phyloP scores from a whole-genome alignment of 2,329 filamentous ascomycete species.

The Ceratocystis albifundus region DNA sequence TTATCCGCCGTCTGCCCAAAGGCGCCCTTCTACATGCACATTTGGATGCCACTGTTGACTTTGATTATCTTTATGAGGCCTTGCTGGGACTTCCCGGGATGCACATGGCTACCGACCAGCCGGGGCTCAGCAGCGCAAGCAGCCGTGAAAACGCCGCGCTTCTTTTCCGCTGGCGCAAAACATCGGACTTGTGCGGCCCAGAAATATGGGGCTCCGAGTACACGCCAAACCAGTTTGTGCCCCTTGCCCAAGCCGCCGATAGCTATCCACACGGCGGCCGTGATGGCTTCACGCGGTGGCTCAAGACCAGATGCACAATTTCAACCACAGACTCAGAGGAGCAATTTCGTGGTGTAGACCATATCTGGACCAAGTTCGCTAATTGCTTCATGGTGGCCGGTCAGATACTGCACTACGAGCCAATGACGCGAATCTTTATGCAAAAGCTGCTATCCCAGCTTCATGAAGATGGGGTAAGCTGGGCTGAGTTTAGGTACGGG shows the following conservation, averaged over 20 bases:
- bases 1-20: slow-evolving; percentile 79
- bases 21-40: slow-evolving; percentile 78
- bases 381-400: slow-evolving; percentile 62
- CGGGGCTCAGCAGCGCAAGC: slow-evolving; percentile 41
- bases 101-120: slow-evolving; percentile 51
- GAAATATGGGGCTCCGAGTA: slow-evolving; percentile 58
- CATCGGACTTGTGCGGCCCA: slow-evolving; percentile 26
- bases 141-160: slow-evolving; percentile 46
- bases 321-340: slow-evolving; percentile 59
- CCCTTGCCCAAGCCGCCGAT: slow-evolving; percentile 52
- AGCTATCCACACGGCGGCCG: slow-evolving; percentile 63
- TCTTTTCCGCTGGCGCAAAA: slow-evolving; percentile 49
- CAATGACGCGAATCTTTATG: slow-evolving; percentile 69
- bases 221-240: slow-evolving; percentile 44
- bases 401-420: slow-evolving; percentile 76
- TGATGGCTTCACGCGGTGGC: slow-evolving; percentile 62
- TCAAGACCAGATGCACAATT: slow-evolving; percentile 61
- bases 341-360: slow-evolving; percentile 72
- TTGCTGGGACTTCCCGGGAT: slow-evolving; percentile 63
- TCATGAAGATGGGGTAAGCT: slow-evolving; percentile 70
- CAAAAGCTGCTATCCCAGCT: slow-evolving; percentile 58
- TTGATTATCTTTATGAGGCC: slow-evolving; percentile 64
- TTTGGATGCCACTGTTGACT: slow-evolving; percentile 81
- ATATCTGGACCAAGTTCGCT: slow-evolving; percentile 73
- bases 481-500: slow-evolving; percentile 59